Evolutionary conservation across 1,284 basidiomycete genomes (phyloP), one percentile per base, ranked within the genome.

Genomic region (Tylopilus orsonianus): DNA sequence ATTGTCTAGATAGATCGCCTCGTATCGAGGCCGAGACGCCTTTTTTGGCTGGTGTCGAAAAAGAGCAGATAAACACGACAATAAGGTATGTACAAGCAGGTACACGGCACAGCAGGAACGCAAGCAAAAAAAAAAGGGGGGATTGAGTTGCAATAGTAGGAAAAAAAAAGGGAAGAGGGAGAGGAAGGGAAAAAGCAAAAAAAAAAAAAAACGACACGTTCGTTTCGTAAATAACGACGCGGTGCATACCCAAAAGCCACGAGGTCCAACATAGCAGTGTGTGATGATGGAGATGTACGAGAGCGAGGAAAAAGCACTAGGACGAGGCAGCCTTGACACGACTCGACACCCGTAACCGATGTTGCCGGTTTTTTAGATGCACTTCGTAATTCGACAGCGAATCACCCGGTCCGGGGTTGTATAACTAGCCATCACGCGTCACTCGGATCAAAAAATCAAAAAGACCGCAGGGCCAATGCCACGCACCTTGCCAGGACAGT

Each of bases 391-490:
- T 97, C 49, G 79, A 78, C 44, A 98, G 72, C 12, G 88, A 87
- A 69, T 96, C 86, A n/a, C 81, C 89, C 4, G 92, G 92, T 23
- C 96, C 96, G 24, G 93, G 86, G 56, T 89, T 94, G 75, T 98
- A 99, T 48, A 98, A 71, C 86, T 94, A 53, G 18, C 35, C 13
- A 14, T 30, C 26, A 26, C 6, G 8, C 16, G 27, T 27, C 20
- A 5, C 9, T 30, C n/a, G 9, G 16, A n/a, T 48, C 24, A 48
- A 27, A 37, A 35, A 39, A 26, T 9, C 26, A 14, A 2, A 14
- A 24, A 2, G 7, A 8, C n/a, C 2, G 7, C 1, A 9, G 19
- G 2, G 18, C n/a, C 16, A 2, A 38, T n/a, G n/a, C n/a, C n/a
- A n/a, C 58, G 20, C 18, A 93, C 92, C 79, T 94, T 94, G 62